Evolutionary conservation across 2,329 filamentous ascomycete genomes (phyloP), one percentile per base, ranked within the genome.

Genomic region (Aspergillus amoenus): DNA sequence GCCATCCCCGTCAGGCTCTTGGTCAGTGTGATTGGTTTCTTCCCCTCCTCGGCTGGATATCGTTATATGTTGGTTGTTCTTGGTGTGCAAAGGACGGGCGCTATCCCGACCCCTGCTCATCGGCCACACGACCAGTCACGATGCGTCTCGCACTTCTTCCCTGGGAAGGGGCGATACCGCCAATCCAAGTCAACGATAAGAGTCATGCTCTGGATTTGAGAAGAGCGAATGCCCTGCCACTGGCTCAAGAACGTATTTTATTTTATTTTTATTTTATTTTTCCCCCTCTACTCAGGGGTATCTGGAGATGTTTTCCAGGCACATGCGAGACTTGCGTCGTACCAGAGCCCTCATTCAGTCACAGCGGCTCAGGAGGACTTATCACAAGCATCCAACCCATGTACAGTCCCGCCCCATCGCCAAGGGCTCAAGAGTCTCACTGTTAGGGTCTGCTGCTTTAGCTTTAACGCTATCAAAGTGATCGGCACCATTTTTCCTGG

Each of bases 261-360:
- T 27, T 27, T 27, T 27, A 3, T 27, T 27, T 27, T 24, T n/a
- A 4, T 21, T 24, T 24, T 24, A 7, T 34, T 11, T 17, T 15
- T 1, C 9, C 21, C 39, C 39, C 17, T 34, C 13, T 32, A 8
- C 12, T 27, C 27, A 30, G 27, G 46, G 15, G 21, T 15, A 50
- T 57, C 55, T 51, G 50, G n/a, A 57, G 55, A 53, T 45, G 6
- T 15, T 44, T 44, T 30, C 18, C 27, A 45, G 32, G 30, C 30
- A 45, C 55, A 54, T 54, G 55, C 43, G 27, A 52, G 13, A 44
- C 13, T 40, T 15, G n/a, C 17, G 55, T 57, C 22, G 55, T 39
- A 54, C 55, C 24, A 49, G 17, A 39, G 15, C 9, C 22, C 15
- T 42, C 18, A 30, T 30, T n/a, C 55, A 32, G 27, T 41, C 18